Evolutionary conservation across 805 yeast genomes (phyloP).

Genomic region (Ascoidea asiatica): DNA sequence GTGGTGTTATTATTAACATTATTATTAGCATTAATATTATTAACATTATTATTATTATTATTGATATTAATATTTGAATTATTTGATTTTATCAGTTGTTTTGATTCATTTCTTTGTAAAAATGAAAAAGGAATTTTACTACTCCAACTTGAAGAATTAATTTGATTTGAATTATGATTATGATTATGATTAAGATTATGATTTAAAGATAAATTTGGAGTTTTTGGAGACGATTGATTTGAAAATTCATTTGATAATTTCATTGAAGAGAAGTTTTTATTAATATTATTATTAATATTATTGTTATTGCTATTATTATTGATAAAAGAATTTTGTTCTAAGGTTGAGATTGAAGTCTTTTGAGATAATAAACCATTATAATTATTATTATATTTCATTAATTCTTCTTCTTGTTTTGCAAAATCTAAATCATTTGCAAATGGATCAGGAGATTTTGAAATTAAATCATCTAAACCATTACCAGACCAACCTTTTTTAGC

Average conservation of each 20-base stretch:
- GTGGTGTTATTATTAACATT: too few relatives aligned
- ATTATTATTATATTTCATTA: too few relatives aligned
- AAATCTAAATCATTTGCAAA: constrained; percentile 24
- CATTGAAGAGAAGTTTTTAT: too few relatives aligned
- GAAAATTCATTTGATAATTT: not conserved
- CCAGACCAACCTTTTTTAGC: constrained; percentile 83
- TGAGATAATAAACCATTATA: too few relatives aligned
- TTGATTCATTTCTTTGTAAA: not conserved
- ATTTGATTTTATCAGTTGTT: not conserved
- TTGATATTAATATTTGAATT: too few relatives aligned
- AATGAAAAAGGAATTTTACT: not conserved
- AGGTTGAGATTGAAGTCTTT: too few relatives aligned
- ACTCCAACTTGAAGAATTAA: not conserved
- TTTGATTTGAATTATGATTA: not conserved
- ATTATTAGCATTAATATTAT: too few relatives aligned
- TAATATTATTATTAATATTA: too few relatives aligned
- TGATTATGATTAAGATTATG: not conserved
- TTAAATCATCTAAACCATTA: constrained; percentile 66
- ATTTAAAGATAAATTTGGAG: not conserved
- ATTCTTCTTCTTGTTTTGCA: not conserved
- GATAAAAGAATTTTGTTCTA: too few relatives aligned
- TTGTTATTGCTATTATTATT: too few relatives aligned
- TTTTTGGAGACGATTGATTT: too few relatives aligned
- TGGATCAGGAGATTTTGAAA: constrained; percentile 55
- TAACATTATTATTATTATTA: too few relatives aligned